phyloP scores from a whole-genome alignment of 371 early-diverging fungal species.

The Mucor mucedo region DNA sequence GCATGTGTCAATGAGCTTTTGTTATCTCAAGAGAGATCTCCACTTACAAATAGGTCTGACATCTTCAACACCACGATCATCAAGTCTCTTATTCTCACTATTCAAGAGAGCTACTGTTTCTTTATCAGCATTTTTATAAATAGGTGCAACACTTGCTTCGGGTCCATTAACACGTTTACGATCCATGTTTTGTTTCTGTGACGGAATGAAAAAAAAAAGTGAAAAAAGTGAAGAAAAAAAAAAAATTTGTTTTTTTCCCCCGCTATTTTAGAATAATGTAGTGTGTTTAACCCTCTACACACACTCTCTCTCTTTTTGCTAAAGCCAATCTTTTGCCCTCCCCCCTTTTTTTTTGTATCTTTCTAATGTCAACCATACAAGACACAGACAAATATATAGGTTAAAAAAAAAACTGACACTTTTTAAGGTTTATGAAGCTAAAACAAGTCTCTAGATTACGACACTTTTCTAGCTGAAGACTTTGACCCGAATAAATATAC shows the following conservation, averaged over 20 bases:
- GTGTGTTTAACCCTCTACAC: background rate
- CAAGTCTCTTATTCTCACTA: constrained; percentile 50
- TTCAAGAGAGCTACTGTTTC: constrained; percentile 29
- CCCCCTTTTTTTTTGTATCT: background rate
- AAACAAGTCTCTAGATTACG: constrained; percentile 50
- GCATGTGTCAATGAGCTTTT: background rate
- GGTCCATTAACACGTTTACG: constrained; percentile 81
- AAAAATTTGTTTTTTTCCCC: background rate
- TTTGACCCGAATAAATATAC: constrained; percentile 69
- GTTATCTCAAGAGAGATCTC: too few species aligned
- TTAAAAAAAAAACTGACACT: background rate
- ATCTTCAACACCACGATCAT: constrained; percentile 61
- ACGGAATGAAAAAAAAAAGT: too few species aligned
- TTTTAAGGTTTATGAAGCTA: too few species aligned
- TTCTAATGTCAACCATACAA: background rate
- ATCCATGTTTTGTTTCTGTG: constrained; percentile 50
- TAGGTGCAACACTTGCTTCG: constrained; percentile 71
- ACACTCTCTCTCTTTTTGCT: background rate
- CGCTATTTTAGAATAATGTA: background rate
- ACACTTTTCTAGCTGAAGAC: constrained; percentile 60
- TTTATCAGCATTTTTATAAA: constrained; percentile 46
- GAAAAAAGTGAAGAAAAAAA: background rate
- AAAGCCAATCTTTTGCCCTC: background rate
- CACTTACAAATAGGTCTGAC: constrained; percentile 65
- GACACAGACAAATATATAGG: constrained; percentile 31